Percentiles rank a stretch among this genome's conserved stretches.
Evolutionary conservation across 331 rosid genomes (phyloP).

Genomic region (Stylosanthes scabra): DNA sequence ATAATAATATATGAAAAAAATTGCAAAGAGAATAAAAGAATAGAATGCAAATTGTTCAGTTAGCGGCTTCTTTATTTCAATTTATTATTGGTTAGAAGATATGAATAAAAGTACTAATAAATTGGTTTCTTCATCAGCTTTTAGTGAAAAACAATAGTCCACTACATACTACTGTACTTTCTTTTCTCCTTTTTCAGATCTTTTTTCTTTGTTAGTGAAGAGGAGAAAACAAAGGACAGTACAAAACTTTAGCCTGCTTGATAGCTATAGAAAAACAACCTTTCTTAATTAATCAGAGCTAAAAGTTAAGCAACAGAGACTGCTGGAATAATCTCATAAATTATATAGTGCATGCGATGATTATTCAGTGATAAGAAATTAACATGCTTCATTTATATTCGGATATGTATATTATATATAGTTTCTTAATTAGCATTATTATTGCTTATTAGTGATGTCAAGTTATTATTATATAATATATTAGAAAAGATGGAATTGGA

Average conservation of each 20-base stretch:
- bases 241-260: conserved; percentile 34
- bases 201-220: not conserved
- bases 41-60: conserved; percentile 13
- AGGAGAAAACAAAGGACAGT: conserved; percentile 24
- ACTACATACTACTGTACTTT: not conserved
- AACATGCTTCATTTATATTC: too few relatives aligned
- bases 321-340: not conserved
- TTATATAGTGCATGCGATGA: too few relatives aligned
- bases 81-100: conserved; percentile 8
- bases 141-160: not conserved
- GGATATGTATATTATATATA: too few relatives aligned
- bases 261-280: conserved; percentile 20
- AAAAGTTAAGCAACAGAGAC: not conserved
- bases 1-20: too few relatives aligned
- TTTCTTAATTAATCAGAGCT: not conserved
- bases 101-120: not conserved
- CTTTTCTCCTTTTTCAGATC: not conserved
- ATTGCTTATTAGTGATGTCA: too few relatives aligned
- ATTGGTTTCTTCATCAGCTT: conserved; percentile 19
- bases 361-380: too few relatives aligned
- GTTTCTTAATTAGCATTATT: too few relatives aligned
- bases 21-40: not conserved
- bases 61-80: not conserved
- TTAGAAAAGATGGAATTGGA: too few relatives aligned
- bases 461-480: too few relatives aligned